These are phyloP conservation scores for Bryum argenteum DNA, from an alignment of 225 moss, liverwort and hornwort genomes.

Conservation along the genomic window DNA sequence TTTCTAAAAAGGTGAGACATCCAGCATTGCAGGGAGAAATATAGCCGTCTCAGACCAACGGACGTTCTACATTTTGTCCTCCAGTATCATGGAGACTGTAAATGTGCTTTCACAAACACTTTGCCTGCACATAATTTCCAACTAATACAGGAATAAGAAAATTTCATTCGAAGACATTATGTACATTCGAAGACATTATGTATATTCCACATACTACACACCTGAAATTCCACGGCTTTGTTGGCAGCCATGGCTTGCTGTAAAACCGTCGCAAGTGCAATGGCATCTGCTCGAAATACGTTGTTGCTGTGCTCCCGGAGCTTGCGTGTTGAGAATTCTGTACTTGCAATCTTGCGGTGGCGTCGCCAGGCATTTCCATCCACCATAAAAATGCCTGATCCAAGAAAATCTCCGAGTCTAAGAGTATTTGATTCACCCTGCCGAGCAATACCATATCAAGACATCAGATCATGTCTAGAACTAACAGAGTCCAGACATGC, in stretches of 20 bases:
- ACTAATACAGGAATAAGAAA: background rate
- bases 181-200: background rate
- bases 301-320: slow-evolving; percentile 78
- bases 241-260: slow-evolving; percentile 27
- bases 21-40: background rate
- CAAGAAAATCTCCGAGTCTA: slow-evolving; percentile 36
- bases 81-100: background rate
- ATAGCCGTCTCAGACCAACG: too few relatives aligned
- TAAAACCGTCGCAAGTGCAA: slow-evolving; percentile 35
- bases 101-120: background rate
- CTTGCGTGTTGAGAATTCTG: slow-evolving; percentile 79
- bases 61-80: too few relatives aligned
- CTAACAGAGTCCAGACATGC: background rate
- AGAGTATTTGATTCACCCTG: slow-evolving; percentile 1
- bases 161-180: background rate
- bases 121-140: background rate
- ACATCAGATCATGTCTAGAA: background rate
- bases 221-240: slow-evolving; percentile 44
- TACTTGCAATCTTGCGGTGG: slow-evolving; percentile 75
- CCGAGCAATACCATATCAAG: background rate
- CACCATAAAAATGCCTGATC: slow-evolving; percentile 58
- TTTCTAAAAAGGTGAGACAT: background rate
- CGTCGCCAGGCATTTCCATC: slow-evolving; percentile 73
- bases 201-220: background rate
- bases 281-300: slow-evolving; percentile 58